Conservation (phyloP, 306 rosid genomes). For the Glycine soja region DNA sequence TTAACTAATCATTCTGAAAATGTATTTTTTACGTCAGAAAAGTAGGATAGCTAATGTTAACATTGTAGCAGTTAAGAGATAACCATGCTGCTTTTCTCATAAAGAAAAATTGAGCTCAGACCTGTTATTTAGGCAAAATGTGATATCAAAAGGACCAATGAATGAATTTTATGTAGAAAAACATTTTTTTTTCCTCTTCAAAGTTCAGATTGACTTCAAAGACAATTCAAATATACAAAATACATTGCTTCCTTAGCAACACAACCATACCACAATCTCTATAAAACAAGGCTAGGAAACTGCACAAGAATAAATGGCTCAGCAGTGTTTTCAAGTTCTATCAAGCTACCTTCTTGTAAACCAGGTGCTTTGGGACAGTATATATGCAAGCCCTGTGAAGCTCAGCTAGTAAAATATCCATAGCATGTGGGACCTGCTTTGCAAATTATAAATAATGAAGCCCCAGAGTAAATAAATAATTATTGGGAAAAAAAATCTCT, state of each 20-base stretch:
- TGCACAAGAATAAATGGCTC: slow-evolving; percentile 34
- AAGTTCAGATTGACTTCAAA: neutral
- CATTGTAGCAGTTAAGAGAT: slow-evolving; percentile 35
- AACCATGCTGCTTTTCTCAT: slow-evolving; percentile 17
- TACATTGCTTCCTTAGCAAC: slow-evolving; percentile 18
- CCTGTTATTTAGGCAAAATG: slow-evolving; percentile 41
- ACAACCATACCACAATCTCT: slow-evolving; percentile 2
- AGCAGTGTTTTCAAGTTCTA: slow-evolving; percentile 38
- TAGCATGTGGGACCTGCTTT: slow-evolving; percentile 71
- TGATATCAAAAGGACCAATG: neutral
- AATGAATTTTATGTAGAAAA: slow-evolving; percentile 31
- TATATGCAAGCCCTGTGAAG: slow-evolving; percentile 80
- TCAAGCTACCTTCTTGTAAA: slow-evolving; percentile 64
- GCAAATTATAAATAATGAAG: slow-evolving; percentile 37
- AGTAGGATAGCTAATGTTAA: slow-evolving; percentile 23
- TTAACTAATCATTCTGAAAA: slow-evolving; percentile 29
- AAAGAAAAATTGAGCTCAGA: slow-evolving; percentile 12
- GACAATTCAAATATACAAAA: neutral
- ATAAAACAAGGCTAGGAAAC: slow-evolving; percentile 16
- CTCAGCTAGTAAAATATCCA: slow-evolving; percentile 92
- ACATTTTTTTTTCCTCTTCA: neutral
- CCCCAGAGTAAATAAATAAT: slow-evolving; percentile 34
- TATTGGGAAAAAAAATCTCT: neutral
- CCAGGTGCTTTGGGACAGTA: slow-evolving; percentile 88
- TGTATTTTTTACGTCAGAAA: neutral